Evolutionary conservation across 73 alveolate genomes (phyloP), one percentile per base, ranked within the genome.

Genomic region (Loxodes magnus): DNA sequence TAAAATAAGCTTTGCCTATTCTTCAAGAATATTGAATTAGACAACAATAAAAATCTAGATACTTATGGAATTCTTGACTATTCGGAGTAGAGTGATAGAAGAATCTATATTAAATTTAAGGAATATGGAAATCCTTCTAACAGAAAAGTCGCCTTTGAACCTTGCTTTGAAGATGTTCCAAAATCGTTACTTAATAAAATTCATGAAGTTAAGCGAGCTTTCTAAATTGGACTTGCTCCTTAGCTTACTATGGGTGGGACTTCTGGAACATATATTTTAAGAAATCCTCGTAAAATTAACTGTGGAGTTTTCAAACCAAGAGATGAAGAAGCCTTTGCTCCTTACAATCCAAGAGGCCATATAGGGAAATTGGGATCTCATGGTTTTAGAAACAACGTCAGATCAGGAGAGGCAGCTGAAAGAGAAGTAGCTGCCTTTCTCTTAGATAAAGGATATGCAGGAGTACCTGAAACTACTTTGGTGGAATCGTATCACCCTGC

Each of bases 271-370:
- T 92, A 92, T 62, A 67, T 68, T 46, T 56, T 92, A 82, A 81
- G 92, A 56, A 57, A 71, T 43, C 56, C 52, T 6, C 43, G 63
- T 43, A 72, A 71, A 56, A 74, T 64, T 34, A 69, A 43, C 5
- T 79, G 75, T 9, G 97, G 95, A 4, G 64, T 92, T 26, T 92
- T 92, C 55, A 92, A 92, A 49, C 99, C 99, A 2, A 57, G 83
- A 37, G 99, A 92, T 73, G 99, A 92, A 64, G 99, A 92, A 67
- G 88, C 96, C 25, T 88, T 69, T 74, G 96, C 99, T n/a, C 99
- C 99, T 5, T 81, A 84, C 60, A 92, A 92, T 61, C 97, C 94
- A 5, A 69, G 92, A 50, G 97, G 97, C 9, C 78, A 84, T 74
- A 63, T 61, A 14, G 93, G 85, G 14, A 68, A 79, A 22, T 73